Conservation (phyloP, 805 yeast genomes). For the Wickerhamomyces silvicola region DNA sequence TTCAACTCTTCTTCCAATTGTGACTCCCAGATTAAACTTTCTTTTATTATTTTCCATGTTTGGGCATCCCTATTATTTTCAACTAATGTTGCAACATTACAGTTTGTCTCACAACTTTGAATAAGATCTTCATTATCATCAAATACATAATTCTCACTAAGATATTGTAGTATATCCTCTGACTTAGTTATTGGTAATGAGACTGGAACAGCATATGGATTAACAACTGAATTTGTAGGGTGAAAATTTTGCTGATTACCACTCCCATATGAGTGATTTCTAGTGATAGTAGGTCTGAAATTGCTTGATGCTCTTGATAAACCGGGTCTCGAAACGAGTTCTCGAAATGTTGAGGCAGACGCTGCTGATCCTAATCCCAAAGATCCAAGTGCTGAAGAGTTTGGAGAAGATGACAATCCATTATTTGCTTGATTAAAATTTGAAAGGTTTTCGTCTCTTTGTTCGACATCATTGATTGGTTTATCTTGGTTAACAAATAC, state of each 20-base stretch:
- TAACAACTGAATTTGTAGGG: slow-evolving; percentile 11
- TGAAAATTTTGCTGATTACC: not conserved
- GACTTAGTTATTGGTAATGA: slow-evolving; percentile 18
- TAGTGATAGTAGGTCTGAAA: slow-evolving; percentile 12
- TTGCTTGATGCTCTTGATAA: slow-evolving; percentile 17
- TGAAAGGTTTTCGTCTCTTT: no score
- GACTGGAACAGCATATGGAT: slow-evolving; percentile 20
- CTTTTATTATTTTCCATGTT: slow-evolving; percentile 54
- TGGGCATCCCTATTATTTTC: slow-evolving; percentile 49
- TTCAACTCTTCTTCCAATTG: slow-evolving; percentile 8
- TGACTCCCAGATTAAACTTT: slow-evolving; percentile 34
- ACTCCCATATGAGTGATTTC: slow-evolving; percentile 13
- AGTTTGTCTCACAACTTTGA: slow-evolving; percentile 48
- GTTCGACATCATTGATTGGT: slow-evolving; percentile 36
- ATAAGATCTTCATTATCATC: slow-evolving; percentile 42
- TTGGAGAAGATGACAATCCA: slow-evolving; percentile 8
- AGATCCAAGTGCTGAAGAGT: slow-evolving; percentile 5
- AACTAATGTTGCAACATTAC: slow-evolving; percentile 47
- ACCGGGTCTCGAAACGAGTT: slow-evolving; percentile 19
- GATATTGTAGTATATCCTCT: slow-evolving; percentile 33
- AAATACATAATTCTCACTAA: slow-evolving; percentile 43
- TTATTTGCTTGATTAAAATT: no score
- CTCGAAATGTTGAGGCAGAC: not conserved
- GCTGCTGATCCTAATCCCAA: no score
- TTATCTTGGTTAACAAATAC: slow-evolving; percentile 45